Evolutionary conservation across 768 basidiomycete genomes (phyloP).

Genomic region (Lactarius vividus): DNA sequence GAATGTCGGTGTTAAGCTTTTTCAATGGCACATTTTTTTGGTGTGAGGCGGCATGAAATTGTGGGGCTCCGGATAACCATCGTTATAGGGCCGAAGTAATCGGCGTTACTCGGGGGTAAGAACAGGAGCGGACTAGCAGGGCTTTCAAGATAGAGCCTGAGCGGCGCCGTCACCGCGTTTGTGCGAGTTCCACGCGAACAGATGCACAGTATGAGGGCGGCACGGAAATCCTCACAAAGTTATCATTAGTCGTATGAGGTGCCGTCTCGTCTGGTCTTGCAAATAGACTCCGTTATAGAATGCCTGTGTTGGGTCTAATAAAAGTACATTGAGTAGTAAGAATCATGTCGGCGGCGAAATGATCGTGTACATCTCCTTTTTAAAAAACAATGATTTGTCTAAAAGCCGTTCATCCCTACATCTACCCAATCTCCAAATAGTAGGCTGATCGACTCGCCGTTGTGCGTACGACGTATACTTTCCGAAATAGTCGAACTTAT

Average conservation of each 20-base stretch:
- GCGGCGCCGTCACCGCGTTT: background rate
- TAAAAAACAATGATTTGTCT: background rate
- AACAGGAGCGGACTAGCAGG: background rate
- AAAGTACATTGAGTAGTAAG: conserved; percentile 8
- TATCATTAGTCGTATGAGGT: background rate
- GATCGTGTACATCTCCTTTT: background rate
- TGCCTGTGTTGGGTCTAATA: conserved; percentile 4
- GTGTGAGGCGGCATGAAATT: too few species aligned
- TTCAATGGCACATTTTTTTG: background rate
- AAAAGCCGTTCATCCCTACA: conserved; percentile 19
- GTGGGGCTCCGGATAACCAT: too few species aligned
- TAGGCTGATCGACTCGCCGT: conserved; percentile 88
- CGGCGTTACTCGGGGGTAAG: background rate
- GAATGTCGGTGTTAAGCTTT: background rate
- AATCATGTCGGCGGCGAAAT: background rate
- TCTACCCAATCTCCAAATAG: conserved; percentile 84
- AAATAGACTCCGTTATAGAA: background rate
- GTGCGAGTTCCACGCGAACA: background rate
- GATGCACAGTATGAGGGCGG: background rate
- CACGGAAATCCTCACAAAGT: background rate
- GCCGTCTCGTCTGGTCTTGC: background rate
- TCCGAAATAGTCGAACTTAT: conserved; percentile 91
- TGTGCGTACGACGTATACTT: conserved; percentile 92
- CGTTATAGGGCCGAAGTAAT: too few species aligned
- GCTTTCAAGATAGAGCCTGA: background rate